Conservation (phyloP, 805 yeast genomes). For the Metschnikowia noctiluminum region DNA sequence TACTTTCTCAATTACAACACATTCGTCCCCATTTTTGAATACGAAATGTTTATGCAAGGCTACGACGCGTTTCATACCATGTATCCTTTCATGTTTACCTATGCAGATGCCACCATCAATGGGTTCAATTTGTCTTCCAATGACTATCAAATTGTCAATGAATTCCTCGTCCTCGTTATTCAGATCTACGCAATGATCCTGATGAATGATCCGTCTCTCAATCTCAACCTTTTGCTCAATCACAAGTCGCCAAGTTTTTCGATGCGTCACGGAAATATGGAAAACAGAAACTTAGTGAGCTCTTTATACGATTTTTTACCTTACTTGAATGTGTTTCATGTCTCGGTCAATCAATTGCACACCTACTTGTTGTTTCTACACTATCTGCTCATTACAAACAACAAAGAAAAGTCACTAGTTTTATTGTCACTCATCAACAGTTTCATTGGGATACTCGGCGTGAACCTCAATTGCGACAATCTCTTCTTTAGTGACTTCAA, state of each 20-base stretch:
- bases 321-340: slow-evolving; percentile 47
- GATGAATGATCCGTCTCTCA: slow-evolving; percentile 46
- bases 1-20: slow-evolving; percentile 52
- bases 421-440: slow-evolving; percentile 39
- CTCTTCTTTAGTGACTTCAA: slow-evolving; percentile 47
- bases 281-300: slow-evolving; percentile 22
- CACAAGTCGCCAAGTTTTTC: slow-evolving; percentile 34
- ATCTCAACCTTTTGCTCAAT: slow-evolving; percentile 39
- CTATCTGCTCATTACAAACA: slow-evolving; percentile 43
- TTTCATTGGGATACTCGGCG: slow-evolving; percentile 41
- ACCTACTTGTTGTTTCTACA: slow-evolving; percentile 48
- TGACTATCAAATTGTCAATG: slow-evolving; percentile 41
- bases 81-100: slow-evolving; percentile 47
- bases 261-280: slow-evolving; percentile 7
- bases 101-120: slow-evolving; percentile 44
- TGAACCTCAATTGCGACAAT: slow-evolving; percentile 39
- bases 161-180: slow-evolving; percentile 42
- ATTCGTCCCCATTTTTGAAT: slow-evolving; percentile 53
- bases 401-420: slow-evolving; percentile 39
- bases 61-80: slow-evolving; percentile 47
- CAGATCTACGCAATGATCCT: slow-evolving; percentile 51
- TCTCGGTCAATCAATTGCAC: slow-evolving; percentile 47
- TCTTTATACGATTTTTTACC: slow-evolving; percentile 45
- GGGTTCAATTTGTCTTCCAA: slow-evolving; percentile 44
- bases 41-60: slow-evolving; percentile 49